Base-by-base conservation (phyloP, 345 rosid species). In the Eucalyptus tenuipes region DNA sequence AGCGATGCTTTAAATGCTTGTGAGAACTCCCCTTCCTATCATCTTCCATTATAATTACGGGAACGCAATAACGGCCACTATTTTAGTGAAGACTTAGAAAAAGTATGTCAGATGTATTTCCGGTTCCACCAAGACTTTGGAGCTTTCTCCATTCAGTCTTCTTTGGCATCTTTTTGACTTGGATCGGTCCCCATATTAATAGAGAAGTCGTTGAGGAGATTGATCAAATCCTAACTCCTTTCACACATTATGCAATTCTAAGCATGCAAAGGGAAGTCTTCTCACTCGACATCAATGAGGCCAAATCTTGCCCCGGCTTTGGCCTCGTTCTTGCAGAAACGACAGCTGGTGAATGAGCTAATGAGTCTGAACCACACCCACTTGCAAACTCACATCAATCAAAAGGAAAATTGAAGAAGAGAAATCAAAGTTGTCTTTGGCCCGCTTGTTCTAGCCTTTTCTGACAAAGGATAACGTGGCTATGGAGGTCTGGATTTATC, bases 141-240 rank as follows among this genome's bases (percentile, higher is more conserved):
- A 27, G n/a, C 15, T 59, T 25, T 55, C 59, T 59, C n/a, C 8
- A 25, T 59, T 5, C 31, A 27, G 31, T 59, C 66, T 59, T 59
- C 31, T 13, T 59, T 59, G 66, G 66, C 31, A 0, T 2, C 2
- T 57, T 57, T 10, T 27, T 57, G n/a, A 25, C 64, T 25, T 27
- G 64, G n/a, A 57, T 1, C 7, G 1, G n/a, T 25, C 66, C 3
- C 66, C 29, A 5, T 57, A 5, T 57, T 25, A 7, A 1, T 2
- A 27, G 31, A 27, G 66, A 59, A 59, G 66, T 27, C 66, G 14
- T 12, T 12, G 31, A 25, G 31, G 66, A 59, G 66, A 59, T 15
- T 1, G 66, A 27, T 59, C n/a, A 59, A 59, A 27, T 59, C 66
- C 15, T 5, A 27, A 59, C 7, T 59, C 31, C 16, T 59, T 59